Base-by-base conservation (phyloP, 1,284 basidiomycete species). In the Ceratobasidium sp. region DNA sequence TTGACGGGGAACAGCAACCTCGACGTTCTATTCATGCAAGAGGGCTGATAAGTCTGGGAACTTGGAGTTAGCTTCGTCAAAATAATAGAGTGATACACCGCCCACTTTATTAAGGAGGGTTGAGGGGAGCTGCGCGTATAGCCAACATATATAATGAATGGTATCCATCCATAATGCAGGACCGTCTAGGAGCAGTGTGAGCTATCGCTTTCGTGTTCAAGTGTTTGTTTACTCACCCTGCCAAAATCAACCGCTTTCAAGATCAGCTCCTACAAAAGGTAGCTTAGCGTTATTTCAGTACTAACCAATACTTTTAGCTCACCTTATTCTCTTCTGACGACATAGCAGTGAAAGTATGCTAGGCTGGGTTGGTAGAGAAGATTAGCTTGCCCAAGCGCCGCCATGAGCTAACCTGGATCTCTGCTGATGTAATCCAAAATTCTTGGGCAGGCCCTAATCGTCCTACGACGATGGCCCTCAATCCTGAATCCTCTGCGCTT, bases 101-200 rank as follows among this genome's bases (percentile, higher is more conserved):
- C 92, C 79, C 76, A 95, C 94, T 95, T 96, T 84, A 96, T 96
- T 79, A 96, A 84, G 54, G 94, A 94, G n/a, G 94, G 94, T 80
- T 95, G 94, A 43, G 94, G 94, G 80, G 91, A 92, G 80, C 93
- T 94, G 80, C 91, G 86, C 73, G 91, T 92, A 85, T 93, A 96
- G 41, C 95, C 95, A 80, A 96, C 87, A 83, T 94, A 97, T 79
- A 98, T 96, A 80, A 98, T 93, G 80, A 95, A 85, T 48, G 95
- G 95, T 80, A 98, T 93, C 94, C 95, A 98, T 78, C 90, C 91
- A 80, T 95, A 95, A 83, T 96, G 94, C 75, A 96, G 82, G 79
- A 94, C 87, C 76, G 92, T 94, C 95, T 97, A 79, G 1, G 39
- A 58, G 51, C 58, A 39, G 62, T 43, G 34, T 74, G 6, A 64